Evolutionary conservation across 441 rosid genomes (phyloP).

Genomic region (Jatropha multifida): DNA sequence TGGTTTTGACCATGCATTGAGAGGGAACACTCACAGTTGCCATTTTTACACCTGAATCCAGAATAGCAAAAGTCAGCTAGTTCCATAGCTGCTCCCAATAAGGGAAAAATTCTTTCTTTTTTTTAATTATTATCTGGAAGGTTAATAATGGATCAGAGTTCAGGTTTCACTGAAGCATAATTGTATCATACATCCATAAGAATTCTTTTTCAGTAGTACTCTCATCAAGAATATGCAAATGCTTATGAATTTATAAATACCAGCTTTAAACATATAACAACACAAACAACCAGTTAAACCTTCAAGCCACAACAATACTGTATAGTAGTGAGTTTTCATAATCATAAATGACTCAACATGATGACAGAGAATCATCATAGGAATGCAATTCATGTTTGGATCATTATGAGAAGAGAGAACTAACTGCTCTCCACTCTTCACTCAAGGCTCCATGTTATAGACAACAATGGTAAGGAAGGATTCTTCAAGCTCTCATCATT

Average conservation of each 20-base stretch:
- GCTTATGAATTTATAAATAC: not conserved
- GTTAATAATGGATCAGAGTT: not conserved
- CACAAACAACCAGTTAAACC: not conserved
- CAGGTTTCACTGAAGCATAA: not conserved
- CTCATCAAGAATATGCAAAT: not conserved
- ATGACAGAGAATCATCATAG: not conserved
- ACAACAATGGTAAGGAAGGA: not conserved
- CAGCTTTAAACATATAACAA: not conserved
- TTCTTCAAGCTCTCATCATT: not conserved
- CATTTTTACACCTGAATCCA: slow-evolving; percentile 40
- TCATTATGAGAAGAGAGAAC: slow-evolving; percentile 70
- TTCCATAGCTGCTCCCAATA: not conserved
- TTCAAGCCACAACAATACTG: not conserved
- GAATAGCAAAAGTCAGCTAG: slow-evolving; percentile 3
- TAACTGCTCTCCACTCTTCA: slow-evolving; percentile 54
- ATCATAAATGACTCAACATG: not conserved
- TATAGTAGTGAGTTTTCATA: not conserved
- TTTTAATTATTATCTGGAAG: too few relatives aligned
- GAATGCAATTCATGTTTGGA: slow-evolving; percentile 42
- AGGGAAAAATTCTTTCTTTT: not conserved
- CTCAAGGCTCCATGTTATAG: slow-evolving; percentile 57
- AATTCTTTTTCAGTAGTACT: not conserved
- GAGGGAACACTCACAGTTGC: slow-evolving; percentile 43
- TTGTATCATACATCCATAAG: not conserved
- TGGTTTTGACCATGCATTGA: slow-evolving; percentile 39